These are phyloP conservation scores for Moesziomyces sp. DNA, from an alignment of 1,284 basidiomycete species.

Conservation along the genomic window DNA sequence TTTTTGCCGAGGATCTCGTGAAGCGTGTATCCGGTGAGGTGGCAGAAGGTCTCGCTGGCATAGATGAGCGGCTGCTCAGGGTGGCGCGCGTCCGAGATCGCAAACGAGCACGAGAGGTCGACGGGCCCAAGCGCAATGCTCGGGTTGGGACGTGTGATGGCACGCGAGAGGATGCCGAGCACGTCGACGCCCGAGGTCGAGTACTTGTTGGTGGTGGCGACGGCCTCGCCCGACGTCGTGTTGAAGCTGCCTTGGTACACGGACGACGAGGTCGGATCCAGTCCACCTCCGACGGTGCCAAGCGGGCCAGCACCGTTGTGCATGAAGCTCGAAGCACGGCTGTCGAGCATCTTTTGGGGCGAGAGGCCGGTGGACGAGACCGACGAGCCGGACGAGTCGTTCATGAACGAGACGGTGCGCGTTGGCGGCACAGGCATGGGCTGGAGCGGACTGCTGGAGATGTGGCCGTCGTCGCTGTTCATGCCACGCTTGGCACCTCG, in stretches of 20 bases:
- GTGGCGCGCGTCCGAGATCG: slow-evolving; percentile 83
- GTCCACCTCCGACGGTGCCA: neutral
- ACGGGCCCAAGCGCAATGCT: slow-evolving; percentile 86
- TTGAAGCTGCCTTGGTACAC: slow-evolving; percentile 42
- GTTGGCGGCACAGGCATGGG: slow-evolving; percentile 12
- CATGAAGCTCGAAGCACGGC: slow-evolving; percentile 27
- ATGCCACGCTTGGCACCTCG: slow-evolving; percentile 44
- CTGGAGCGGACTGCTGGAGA: slow-evolving; percentile 22
- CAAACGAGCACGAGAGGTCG: slow-evolving; percentile 88
- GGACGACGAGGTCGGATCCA: slow-evolving; percentile 7
- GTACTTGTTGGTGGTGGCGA: slow-evolving; percentile 72
- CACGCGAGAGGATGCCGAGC: slow-evolving; percentile 81
- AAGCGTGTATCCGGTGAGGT: slow-evolving; percentile 81
- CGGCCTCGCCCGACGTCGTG: slow-evolving; percentile 33
- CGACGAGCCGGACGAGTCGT: slow-evolving; percentile 40
- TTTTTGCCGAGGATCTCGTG: slow-evolving; percentile 70
- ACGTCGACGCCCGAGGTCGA: slow-evolving; percentile 90
- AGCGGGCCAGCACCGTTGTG: neutral
- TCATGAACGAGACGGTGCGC: slow-evolving; percentile 40
- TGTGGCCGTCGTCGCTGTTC: slow-evolving; percentile 21
- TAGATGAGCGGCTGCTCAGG: slow-evolving; percentile 88
- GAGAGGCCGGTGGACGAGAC: slow-evolving; percentile 33
- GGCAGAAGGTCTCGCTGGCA: slow-evolving; percentile 81
- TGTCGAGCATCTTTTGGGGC: slow-evolving; percentile 37
- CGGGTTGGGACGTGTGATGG: slow-evolving; percentile 80